These are phyloP conservation scores for Claviceps paspali DNA, from an alignment of 2,329 filamentous ascomycete genomes.

Conservation along the genomic window DNA sequence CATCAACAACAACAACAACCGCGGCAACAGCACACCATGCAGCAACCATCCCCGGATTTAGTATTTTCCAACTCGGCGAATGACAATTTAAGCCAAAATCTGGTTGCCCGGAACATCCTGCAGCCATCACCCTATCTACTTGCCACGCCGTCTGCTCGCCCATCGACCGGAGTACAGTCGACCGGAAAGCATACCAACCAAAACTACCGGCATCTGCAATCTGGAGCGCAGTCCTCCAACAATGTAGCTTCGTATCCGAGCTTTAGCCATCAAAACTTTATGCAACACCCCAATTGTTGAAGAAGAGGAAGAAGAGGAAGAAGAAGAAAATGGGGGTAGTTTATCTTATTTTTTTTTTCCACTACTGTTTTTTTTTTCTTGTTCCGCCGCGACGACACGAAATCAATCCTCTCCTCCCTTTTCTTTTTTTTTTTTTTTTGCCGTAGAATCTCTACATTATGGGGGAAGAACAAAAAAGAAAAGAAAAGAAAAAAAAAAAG, in stretches of 20 bases:
- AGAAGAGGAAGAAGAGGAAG: no score
- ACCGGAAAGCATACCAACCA: background rate
- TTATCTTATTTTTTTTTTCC: no score
- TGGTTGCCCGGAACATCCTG: background rate
- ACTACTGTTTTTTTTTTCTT: background rate
- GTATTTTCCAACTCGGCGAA: background rate
- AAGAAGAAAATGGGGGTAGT: no score
- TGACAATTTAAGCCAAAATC: background rate
- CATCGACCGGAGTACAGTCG: background rate
- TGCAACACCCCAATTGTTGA: slow-evolving; percentile 1
- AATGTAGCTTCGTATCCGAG: slow-evolving; percentile 2
- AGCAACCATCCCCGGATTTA: background rate
- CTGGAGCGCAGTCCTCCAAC: background rate
- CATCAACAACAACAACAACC: background rate
- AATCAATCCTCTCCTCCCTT: no score
- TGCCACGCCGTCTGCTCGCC: background rate
- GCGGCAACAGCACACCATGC: background rate
- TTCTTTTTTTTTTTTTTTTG: no score
- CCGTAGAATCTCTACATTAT: no score
- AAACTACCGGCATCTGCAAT: background rate
- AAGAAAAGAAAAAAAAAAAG: no score
- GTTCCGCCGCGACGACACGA: no score
- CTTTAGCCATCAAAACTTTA: slow-evolving; percentile 2
- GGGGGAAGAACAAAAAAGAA: no score
- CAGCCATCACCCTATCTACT: slow-evolving; percentile 1